Conservation (phyloP, 805 yeast genomes). For the Schizosaccharomyces octosporus region DNA sequence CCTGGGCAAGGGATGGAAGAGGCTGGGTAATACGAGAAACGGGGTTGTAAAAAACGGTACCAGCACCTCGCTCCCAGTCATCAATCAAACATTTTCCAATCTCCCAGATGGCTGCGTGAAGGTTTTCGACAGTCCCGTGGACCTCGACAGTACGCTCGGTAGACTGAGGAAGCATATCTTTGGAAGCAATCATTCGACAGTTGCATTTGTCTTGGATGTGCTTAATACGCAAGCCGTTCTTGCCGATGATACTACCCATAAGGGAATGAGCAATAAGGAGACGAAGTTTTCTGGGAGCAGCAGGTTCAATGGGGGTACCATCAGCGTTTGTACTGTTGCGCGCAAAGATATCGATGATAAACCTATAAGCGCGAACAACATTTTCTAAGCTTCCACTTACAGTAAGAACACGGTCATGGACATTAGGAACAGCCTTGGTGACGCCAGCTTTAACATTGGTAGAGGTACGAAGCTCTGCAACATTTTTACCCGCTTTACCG, state of each 20-base stretch:
- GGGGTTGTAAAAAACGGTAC: constrained; percentile 43
- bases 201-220: constrained; percentile 41
- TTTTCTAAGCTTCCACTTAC: constrained; percentile 49
- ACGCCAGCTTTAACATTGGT: constrained; percentile 72
- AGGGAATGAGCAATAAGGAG: constrained; percentile 60
- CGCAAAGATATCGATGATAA: neutral
- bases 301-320: neutral
- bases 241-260: constrained; percentile 73
- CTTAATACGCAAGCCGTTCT: constrained; percentile 59
- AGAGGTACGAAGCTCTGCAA: constrained; percentile 47
- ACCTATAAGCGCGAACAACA: constrained; percentile 19
- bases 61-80: constrained; percentile 43
- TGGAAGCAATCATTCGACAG: constrained; percentile 70
- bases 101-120: constrained; percentile 31
- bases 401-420: constrained; percentile 61
- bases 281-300: neutral
- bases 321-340: neutral
- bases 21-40: constrained; percentile 2
- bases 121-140: constrained; percentile 48
- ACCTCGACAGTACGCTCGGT: constrained; percentile 71
- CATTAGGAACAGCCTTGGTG: constrained; percentile 53
- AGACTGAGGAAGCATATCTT: constrained; percentile 55
- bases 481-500: constrained; percentile 62
- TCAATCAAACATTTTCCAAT: constrained; percentile 51
- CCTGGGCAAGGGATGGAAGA: neutral